These are phyloP conservation scores for Solanum phureja DNA, from an alignment of 257 asterid species.

Conservation along the genomic window DNA sequence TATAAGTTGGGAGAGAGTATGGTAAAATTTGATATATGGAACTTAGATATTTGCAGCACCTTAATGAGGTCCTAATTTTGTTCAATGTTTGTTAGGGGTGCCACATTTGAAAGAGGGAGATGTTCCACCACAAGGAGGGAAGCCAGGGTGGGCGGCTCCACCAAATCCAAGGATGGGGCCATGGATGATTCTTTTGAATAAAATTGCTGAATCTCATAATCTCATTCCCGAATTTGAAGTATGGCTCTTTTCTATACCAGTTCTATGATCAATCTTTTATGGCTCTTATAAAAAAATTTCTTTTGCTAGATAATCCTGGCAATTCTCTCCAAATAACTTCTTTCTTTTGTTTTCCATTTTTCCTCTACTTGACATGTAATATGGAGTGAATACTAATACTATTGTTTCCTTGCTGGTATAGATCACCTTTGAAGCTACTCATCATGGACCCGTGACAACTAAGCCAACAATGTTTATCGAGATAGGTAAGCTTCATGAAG, in stretches of 20 bases:
- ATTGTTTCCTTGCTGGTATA: constrained; percentile 17
- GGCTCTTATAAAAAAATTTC: not conserved
- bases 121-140: constrained; percentile 80
- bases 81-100: constrained; percentile 41
- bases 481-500: constrained; percentile 42
- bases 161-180: constrained; percentile 87
- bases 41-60: not conserved
- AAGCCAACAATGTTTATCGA: constrained; percentile 87
- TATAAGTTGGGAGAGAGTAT: not conserved
- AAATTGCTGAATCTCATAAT: constrained; percentile 67
- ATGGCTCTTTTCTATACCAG: not conserved
- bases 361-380: not conserved
- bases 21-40: not conserved
- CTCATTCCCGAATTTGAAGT: constrained; percentile 94
- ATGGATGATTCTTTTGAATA: constrained; percentile 73
- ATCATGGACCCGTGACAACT: constrained; percentile 87
- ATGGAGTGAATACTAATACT: not conserved
- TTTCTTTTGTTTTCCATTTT: not conserved
- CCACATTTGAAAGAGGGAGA: constrained; percentile 90
- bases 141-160: constrained; percentile 91
- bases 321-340: not conserved
- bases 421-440: constrained; percentile 92
- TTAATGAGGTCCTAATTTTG: not conserved
- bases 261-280: not conserved
- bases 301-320: not conserved